phyloP scores from a whole-genome alignment of 495 filamentous ascomycete species.

The Talaromyces borbonicus region DNA sequence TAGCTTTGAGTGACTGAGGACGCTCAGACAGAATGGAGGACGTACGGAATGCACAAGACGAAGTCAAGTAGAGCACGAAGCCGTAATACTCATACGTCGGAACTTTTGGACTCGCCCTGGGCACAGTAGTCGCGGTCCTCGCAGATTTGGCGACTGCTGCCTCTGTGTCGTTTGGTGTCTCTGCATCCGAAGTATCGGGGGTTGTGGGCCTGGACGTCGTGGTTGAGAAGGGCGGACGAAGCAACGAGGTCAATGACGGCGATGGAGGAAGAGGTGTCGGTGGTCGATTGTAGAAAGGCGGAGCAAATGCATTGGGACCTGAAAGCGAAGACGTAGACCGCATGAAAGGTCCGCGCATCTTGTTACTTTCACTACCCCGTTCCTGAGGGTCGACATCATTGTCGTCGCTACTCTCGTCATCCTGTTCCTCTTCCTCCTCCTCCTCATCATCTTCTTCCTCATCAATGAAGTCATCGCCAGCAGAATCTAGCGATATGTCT shows the following conservation, averaged over 20 bases:
- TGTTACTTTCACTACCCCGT: slow-evolving; percentile 18
- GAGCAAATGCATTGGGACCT: slow-evolving; percentile 56
- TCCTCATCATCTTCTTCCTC: slow-evolving; percentile 9
- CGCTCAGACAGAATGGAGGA: slow-evolving; percentile 16
- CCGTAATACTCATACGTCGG: slow-evolving; percentile 99
- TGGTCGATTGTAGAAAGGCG: slow-evolving; percentile 80
- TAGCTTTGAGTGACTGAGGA: not conserved
- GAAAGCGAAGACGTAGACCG: slow-evolving; percentile 35
- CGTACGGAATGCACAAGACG: slow-evolving; percentile 62
- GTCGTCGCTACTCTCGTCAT: slow-evolving; percentile 3
- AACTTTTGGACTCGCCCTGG: slow-evolving; percentile 81
- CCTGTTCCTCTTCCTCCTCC: slow-evolving; percentile 3
- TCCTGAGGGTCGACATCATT: not conserved
- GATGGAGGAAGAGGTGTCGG: slow-evolving; percentile 88
- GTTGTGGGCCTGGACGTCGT: slow-evolving; percentile 81
- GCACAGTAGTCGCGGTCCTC: slow-evolving; percentile 59
- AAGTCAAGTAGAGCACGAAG: slow-evolving; percentile 88
- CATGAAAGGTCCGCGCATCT: slow-evolving; percentile 31
- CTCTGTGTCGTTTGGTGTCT: slow-evolving; percentile 53
- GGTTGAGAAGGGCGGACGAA: slow-evolving; percentile 60
- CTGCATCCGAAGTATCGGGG: slow-evolving; percentile 82
- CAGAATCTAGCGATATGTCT: slow-evolving; percentile 1
- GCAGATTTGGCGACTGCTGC: slow-evolving; percentile 54
- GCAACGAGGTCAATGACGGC: slow-evolving; percentile 88
- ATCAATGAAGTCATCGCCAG: slow-evolving; percentile 7